A percentile compares a stretch with the other conserved stretches of the same genome.
Conservation (phyloP, 805 yeast species). For the Zygosaccharomyces rouxii region DNA sequence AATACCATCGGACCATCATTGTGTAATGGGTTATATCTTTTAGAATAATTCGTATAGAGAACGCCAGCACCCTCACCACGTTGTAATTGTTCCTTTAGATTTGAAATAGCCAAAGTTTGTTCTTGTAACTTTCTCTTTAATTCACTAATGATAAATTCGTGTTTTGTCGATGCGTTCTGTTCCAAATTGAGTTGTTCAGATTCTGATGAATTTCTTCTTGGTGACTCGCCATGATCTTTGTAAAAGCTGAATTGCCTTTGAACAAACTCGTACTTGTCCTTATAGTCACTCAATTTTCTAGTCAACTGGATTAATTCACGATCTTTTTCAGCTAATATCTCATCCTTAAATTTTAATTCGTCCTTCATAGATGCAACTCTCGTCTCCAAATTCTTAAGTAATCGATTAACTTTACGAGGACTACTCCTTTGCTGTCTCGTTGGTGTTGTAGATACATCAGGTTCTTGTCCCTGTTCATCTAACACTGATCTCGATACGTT, state of each 20-base stretch:
- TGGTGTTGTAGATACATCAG: not conserved
- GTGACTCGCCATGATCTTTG: conserved; percentile 22
- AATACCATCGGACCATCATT: not conserved
- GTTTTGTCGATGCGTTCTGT: conserved; percentile 14
- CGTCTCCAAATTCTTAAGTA: conserved; percentile 11
- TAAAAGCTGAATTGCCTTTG: conserved; percentile 30
- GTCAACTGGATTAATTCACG: conserved; percentile 19
- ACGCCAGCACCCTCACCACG: conserved; percentile 7
- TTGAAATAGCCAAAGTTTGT: conserved; percentile 25
- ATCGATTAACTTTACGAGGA: conserved; percentile 7
- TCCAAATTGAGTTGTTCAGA: not conserved
- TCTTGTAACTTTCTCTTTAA: conserved; percentile 29
- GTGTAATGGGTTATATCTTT: not conserved
- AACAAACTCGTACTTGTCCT: conserved; percentile 27
- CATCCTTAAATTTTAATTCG: conserved; percentile 20
- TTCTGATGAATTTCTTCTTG: conserved; percentile 3
- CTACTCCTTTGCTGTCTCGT: conserved; percentile 3
- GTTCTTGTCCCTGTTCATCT: conserved; percentile 7
- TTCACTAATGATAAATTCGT: conserved; percentile 30
- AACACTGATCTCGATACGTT: conserved; percentile 6
- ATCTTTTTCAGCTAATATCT: conserved; percentile 20
- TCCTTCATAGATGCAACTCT: conserved; percentile 14
- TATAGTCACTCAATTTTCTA: conserved; percentile 18
- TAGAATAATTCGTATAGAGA: conserved; percentile 1
- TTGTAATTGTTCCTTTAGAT: conserved; percentile 21